A percentile compares a stretch with the other conserved stretches of the same genome.
phyloP scores from a whole-genome alignment of 495 filamentous ascomycete genomes.

The Hyaloscypha hepaticicola region DNA sequence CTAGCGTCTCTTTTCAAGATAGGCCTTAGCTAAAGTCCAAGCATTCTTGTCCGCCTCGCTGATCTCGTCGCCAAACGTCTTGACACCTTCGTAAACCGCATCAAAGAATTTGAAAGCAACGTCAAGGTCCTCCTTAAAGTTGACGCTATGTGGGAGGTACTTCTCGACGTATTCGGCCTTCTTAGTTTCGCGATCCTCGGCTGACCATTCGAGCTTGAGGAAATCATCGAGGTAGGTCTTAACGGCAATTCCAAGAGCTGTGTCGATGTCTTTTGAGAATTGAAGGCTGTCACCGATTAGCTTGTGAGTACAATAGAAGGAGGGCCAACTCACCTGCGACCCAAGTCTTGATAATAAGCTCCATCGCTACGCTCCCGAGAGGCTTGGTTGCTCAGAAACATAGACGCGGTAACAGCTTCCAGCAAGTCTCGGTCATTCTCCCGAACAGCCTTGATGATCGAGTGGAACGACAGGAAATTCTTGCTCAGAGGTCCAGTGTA shows the following conservation, averaged over 20 bases:
- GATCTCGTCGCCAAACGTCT: conserved; percentile 62
- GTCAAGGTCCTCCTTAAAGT: conserved; percentile 74
- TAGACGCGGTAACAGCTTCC: conserved; percentile 73
- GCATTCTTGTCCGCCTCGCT: conserved; percentile 52
- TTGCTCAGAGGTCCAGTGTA: conserved; percentile 94
- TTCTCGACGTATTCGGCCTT: conserved; percentile 54
- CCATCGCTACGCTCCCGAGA: conserved; percentile 64
- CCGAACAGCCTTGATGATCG: conserved; percentile 76
- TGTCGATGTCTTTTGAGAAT: conserved; percentile 80
- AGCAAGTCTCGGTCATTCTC: conserved; percentile 74
- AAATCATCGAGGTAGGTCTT: conserved; percentile 90
- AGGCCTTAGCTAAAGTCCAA: conserved; percentile 66
- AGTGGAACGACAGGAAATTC: conserved; percentile 83
- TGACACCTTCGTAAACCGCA: conserved; percentile 70
- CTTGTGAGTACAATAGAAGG: neutral
- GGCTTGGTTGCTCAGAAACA: conserved; percentile 77
- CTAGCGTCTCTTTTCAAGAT: conserved; percentile 54
- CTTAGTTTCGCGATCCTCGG: conserved; percentile 59
- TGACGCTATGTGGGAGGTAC: conserved; percentile 70
- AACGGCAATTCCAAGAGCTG: conserved; percentile 83
- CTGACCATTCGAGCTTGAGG: conserved; percentile 57
- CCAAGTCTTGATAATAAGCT: conserved; percentile 57
- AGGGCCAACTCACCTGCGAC: conserved; percentile 59
- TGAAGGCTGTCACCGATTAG: conserved; percentile 60
- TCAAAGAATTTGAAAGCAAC: conserved; percentile 82